Evolutionary conservation across 805 yeast species (phyloP).

Genomic region (Pichia ethanolica): DNA sequence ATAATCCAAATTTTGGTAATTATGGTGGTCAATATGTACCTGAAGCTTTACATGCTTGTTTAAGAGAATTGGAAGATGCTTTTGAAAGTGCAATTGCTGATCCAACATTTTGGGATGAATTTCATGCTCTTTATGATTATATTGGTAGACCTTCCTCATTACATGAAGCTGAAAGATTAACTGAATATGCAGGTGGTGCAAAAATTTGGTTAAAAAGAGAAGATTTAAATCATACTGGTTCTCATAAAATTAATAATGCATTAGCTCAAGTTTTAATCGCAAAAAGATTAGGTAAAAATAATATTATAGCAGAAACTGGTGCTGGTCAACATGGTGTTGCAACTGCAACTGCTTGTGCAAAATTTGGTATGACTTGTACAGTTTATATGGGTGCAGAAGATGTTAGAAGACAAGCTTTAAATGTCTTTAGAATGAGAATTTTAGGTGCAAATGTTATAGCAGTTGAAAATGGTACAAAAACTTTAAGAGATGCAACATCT

Average conservation of each 20-base stretch:
- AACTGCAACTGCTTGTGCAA: constrained; percentile 88
- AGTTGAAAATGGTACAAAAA: constrained; percentile 89
- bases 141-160: constrained; percentile 95
- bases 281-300: constrained; percentile 66
- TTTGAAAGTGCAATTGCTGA: constrained; percentile 86
- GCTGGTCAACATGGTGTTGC: constrained; percentile 95
- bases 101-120: constrained; percentile 90
- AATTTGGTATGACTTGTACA: constrained; percentile 87
- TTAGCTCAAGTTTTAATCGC: constrained; percentile 77
- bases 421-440: constrained; percentile 94
- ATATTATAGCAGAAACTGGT: constrained; percentile 84
- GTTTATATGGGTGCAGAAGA: constrained; percentile 99
- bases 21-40: constrained; percentile 99
- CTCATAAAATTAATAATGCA: constrained; percentile 82
- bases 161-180: constrained; percentile 83
- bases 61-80: constrained; percentile 80
- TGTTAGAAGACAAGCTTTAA: constrained; percentile 95
- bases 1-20: constrained; percentile 78
- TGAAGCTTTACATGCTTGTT: constrained; percentile 87
- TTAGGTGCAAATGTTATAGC: constrained; percentile 94
- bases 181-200: constrained; percentile 90
- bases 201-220: constrained; percentile 97
- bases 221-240: constrained; percentile 86
- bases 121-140: constrained; percentile 73
- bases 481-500: constrained; percentile 95